A percentile compares a stretch with the other conserved stretches of the same genome.
Conservation (phyloP, 768 basidiomycete species). For the Tulasnella sp. region DNA sequence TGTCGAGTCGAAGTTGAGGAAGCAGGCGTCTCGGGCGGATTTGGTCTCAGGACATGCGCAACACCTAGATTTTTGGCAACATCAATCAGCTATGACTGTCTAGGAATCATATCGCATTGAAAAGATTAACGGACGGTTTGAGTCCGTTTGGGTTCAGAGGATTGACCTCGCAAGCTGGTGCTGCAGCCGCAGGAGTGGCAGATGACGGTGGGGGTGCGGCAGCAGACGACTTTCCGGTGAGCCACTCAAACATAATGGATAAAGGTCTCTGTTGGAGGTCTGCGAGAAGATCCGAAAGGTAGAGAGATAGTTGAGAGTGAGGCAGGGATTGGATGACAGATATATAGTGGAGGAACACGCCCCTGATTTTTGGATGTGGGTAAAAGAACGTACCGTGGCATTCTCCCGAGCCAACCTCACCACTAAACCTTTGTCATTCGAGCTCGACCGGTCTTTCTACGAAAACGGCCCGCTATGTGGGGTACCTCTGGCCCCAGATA, state of each 20-base stretch:
- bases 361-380: too few species aligned
- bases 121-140: slow-evolving; percentile 62
- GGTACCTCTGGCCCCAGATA: too few species aligned
- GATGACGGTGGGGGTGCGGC: background rate
- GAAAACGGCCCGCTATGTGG: too few species aligned
- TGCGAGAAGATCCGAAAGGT: too few species aligned
- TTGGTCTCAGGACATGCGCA: slow-evolving; percentile 96
- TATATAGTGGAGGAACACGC: too few species aligned
- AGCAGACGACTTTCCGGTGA: background rate
- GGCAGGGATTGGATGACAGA: too few species aligned
- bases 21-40: slow-evolving; percentile 86
- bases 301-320: too few species aligned
- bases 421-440: too few species aligned
- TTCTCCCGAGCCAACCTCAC: too few species aligned
- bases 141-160: slow-evolving; percentile 89
- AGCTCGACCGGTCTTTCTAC: too few species aligned
- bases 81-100: background rate
- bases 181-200: background rate
- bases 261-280: too few species aligned
- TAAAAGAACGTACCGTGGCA: too few species aligned
- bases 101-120: background rate
- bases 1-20: slow-evolving; percentile 56
- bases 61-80: slow-evolving; percentile 45
- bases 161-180: slow-evolving; percentile 35
- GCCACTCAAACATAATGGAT: slow-evolving; percentile 8